These are phyloP conservation scores for Aspergillus heteromorphus DNA, from an alignment of 495 filamentous ascomycete genomes.

Conservation along the genomic window DNA sequence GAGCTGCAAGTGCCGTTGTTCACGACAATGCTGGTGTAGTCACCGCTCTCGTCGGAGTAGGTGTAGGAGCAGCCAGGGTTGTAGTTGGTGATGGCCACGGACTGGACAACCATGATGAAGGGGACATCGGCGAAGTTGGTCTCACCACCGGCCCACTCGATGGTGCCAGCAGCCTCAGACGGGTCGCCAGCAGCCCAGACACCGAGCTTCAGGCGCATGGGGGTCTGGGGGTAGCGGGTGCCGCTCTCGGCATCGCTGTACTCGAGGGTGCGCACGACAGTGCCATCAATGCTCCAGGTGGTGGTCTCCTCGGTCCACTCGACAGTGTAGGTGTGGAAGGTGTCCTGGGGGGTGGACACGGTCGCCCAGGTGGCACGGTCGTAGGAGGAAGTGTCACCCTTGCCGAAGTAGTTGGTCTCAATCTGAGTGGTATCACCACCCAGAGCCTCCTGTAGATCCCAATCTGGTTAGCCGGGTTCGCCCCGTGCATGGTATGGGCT, in stretches of 20 bases:
- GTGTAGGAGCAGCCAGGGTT: slow-evolving; percentile 33
- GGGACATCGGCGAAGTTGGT: slow-evolving; percentile 63
- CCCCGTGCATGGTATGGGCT: slow-evolving; percentile 3
- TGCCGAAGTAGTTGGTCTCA: slow-evolving; percentile 93
- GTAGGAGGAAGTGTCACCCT: slow-evolving; percentile 74
- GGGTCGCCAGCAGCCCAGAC: slow-evolving; percentile 79
- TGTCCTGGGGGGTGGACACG: slow-evolving; percentile 57
- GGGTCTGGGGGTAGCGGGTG: slow-evolving; percentile 82
- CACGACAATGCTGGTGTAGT: slow-evolving; percentile 31
- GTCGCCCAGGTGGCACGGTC: slow-evolving; percentile 61
- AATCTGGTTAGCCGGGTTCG: slow-evolving; percentile 4
- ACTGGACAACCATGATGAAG: slow-evolving; percentile 64
- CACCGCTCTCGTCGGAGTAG: slow-evolving; percentile 34
- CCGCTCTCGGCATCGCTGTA: slow-evolving; percentile 56
- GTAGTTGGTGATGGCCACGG: slow-evolving; percentile 32
- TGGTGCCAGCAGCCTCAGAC: slow-evolving; percentile 49
- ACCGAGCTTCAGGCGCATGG: slow-evolving; percentile 77
- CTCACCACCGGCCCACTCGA: slow-evolving; percentile 68
- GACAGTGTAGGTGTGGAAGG: slow-evolving; percentile 78
- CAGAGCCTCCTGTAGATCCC: slow-evolving; percentile 37
- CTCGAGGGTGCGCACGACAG: slow-evolving; percentile 61
- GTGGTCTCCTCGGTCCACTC: slow-evolving; percentile 73
- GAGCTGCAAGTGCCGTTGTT: slow-evolving; percentile 9
- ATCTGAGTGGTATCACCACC: slow-evolving; percentile 61
- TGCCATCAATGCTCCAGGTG: slow-evolving; percentile 75